Percentiles rank a stretch among this genome's conserved stretches.
Evolutionary conservation across 257 asterid species (phyloP).

Genomic region (Sherardia arvensis): DNA sequence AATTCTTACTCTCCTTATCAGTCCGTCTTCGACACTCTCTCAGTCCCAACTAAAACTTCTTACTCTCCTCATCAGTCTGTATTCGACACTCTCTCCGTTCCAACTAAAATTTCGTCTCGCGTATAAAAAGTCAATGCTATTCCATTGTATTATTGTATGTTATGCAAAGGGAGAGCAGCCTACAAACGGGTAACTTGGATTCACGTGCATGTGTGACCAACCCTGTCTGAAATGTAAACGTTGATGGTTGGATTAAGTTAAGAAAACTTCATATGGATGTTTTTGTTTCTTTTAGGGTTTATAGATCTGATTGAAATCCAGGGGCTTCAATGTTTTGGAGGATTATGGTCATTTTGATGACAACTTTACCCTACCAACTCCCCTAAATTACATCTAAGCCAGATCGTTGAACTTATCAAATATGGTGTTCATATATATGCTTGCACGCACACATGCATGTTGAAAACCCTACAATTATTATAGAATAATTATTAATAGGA

Average conservation of each 20-base stretch:
- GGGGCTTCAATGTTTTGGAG: conserved; percentile 12
- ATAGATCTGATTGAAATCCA: conserved; percentile 3
- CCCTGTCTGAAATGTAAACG: conserved; percentile 18
- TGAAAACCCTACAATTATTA: conserved; percentile 7
- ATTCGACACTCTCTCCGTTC: no score
- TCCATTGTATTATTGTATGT: conserved; percentile 5
- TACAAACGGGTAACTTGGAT: conserved; percentile 6
- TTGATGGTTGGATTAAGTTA: neutral
- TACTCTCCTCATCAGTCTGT: no score
- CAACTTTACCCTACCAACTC: conserved; percentile 14
- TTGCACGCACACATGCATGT: conserved; percentile 7
- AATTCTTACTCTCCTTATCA: no score
- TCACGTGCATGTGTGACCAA: conserved; percentile 9
- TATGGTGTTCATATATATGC: neutral
- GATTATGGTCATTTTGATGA: conserved; percentile 15
- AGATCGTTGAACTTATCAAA: neutral
- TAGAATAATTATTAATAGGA: no score
- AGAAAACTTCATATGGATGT: conserved; percentile 1
- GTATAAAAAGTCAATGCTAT: no score
- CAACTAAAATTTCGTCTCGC: no score
- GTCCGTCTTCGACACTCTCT: no score
- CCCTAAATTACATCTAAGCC: conserved; percentile 7
- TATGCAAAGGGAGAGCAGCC: conserved; percentile 17
- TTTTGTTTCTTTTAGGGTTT: conserved; percentile 5
- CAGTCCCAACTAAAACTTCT: no score